Conservation (phyloP, 2,329 filamentous ascomycete species). For the Exophiala lecanii-corni region DNA sequence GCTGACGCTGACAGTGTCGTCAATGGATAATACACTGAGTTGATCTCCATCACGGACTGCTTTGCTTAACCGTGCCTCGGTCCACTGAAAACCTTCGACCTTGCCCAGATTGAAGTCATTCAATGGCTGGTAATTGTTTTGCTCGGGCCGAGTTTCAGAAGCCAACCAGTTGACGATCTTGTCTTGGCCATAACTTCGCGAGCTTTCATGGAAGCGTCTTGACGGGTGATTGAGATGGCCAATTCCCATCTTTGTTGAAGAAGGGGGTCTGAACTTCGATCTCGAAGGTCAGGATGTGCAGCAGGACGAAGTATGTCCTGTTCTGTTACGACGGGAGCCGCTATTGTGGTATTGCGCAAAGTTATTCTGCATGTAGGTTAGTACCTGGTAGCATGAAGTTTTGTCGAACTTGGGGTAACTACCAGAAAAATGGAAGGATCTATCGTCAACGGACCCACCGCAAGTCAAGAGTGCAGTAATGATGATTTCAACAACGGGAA, state of each 20-base stretch:
- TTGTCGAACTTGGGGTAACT: not conserved
- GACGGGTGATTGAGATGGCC: not conserved
- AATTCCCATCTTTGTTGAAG: not conserved
- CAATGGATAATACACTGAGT: slow-evolving; percentile 13
- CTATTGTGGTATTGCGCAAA: not conserved
- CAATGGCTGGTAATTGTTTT: not conserved
- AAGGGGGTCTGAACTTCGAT: not conserved
- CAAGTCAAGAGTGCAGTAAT: slow-evolving; percentile 16
- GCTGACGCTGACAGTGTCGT: slow-evolving; percentile 17
- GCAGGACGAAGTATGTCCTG: not conserved
- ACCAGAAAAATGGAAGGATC: not conserved
- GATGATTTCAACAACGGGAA: slow-evolving; percentile 14
- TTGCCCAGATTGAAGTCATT: not conserved
- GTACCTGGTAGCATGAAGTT: not conserved
- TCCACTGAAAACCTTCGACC: not conserved
- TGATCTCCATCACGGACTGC: slow-evolving; percentile 9
- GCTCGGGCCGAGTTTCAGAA: not conserved
- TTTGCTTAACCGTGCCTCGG: not conserved
- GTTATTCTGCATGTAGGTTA: not conserved
- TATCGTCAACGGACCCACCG: slow-evolving; percentile 16
- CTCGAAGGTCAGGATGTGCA: not conserved
- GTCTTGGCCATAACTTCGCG: not conserved
- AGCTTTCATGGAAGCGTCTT: not conserved
- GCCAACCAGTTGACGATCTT: not conserved
- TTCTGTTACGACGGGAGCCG: not conserved